A percentile compares a stretch with the other conserved stretches of the same genome.
These are phyloP conservation scores for Pachyrhizus erosus DNA, from an alignment of 306 rosid genomes.

Conservation along the genomic window DNA sequence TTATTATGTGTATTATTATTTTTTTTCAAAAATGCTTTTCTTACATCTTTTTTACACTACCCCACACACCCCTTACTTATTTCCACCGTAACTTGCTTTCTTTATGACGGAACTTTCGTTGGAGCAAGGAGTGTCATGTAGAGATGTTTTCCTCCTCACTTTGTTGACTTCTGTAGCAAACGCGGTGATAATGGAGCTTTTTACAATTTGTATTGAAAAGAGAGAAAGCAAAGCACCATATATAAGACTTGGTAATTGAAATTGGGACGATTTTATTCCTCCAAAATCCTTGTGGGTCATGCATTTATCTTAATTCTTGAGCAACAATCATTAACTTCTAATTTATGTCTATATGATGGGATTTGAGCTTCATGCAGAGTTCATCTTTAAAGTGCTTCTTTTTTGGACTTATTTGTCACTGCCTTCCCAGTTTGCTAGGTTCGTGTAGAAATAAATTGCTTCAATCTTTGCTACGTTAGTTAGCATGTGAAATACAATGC, in stretches of 20 bases:
- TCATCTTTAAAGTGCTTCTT: constrained; percentile 43
- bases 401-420: constrained; percentile 39
- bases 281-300: constrained; percentile 52
- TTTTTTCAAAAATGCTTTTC: background rate
- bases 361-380: constrained; percentile 37
- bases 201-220: constrained; percentile 44
- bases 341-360: constrained; percentile 42
- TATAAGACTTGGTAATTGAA: constrained; percentile 50
- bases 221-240: constrained; percentile 46
- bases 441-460: too few relatives aligned
- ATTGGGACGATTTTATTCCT: constrained; percentile 50
- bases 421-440: background rate
- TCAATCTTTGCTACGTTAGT: background rate
- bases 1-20: too few relatives aligned
- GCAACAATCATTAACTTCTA: constrained; percentile 49
- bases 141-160: constrained; percentile 49
- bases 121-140: constrained; percentile 47
- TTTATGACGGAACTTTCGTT: constrained; percentile 51
- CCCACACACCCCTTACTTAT: background rate
- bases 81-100: constrained; percentile 31
- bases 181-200: constrained; percentile 57
- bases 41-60: background rate
- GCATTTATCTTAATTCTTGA: constrained; percentile 48
- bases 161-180: constrained; percentile 73
- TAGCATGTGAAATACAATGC: background rate